Evolutionary conservation across 2,329 filamentous ascomycete genomes (phyloP), one percentile per base, ranked within the genome.

Genomic region (Fusarium compactum): DNA sequence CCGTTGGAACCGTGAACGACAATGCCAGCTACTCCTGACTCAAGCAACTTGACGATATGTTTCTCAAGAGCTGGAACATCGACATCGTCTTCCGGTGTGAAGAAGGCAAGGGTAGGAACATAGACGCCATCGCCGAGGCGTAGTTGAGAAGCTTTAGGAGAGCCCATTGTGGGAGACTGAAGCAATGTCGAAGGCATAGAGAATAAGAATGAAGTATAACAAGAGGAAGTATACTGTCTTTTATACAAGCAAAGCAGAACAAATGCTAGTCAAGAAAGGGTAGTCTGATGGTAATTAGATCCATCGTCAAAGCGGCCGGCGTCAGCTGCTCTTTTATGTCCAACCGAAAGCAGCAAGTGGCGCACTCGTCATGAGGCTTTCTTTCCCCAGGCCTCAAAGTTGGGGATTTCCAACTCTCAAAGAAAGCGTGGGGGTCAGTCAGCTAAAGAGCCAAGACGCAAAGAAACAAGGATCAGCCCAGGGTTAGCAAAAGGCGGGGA

Each of bases 1-100:
- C 93, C 93, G 76, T 95, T 96, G 76, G 91, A 94, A 47, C 93
- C 93, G 78, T 95, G 92, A 12, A 91, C 93, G 51, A 92, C 91
- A 52, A 96, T 85, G 15, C 92, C 92, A 25, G 90, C 87, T 53
- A 95, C 89, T 63, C 92, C 92, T 38, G 91, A 87, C 74, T 90
- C 85, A 50, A 92, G 91, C 11, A 81, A 74, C 40, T 78, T 76
- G 50, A 79, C 74, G 47, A 80, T 66, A 45, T 82, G 80, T 29
- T 73, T 71, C 54, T 79, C 76, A 50, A 80, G 76, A 4, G 76
- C 74, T 10, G 72, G 62, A 9, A 69, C 69, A 53, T 81, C 77
- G 22, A 81, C 51, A 4, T 79, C 78, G 44, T 81, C 80, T 5
- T 78, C 73, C 1, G 74, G 62, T 6, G 76, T 77, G 74, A 82